A percentile compares a stretch with the other conserved stretches of the same genome.
These are phyloP conservation scores for Fusarium sp. DNA, from an alignment of 2,329 filamentous ascomycete genomes.

Conservation along the genomic window DNA sequence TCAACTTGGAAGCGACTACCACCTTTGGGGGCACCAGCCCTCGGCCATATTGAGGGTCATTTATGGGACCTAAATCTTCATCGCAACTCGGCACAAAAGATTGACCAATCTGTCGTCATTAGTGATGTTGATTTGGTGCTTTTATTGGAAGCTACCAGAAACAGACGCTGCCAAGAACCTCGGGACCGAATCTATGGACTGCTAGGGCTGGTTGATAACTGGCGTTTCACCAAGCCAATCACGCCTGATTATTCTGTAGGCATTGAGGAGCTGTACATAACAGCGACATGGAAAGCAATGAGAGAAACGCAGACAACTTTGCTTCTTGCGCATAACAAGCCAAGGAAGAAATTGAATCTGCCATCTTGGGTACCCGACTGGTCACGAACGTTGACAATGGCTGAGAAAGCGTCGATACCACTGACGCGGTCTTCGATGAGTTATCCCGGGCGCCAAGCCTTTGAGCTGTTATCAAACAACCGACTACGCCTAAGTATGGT, in stretches of 20 bases:
- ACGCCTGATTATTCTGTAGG: neutral
- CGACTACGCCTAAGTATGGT: neutral
- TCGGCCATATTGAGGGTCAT: neutral
- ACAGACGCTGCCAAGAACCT: neutral
- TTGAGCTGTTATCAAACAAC: neutral
- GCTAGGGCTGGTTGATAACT: neutral
- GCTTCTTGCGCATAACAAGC: neutral
- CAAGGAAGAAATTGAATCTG: neutral
- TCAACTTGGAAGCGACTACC: neutral
- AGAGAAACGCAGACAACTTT: neutral
- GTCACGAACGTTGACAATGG: neutral
- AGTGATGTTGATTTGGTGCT: neutral
- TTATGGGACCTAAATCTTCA: neutral
- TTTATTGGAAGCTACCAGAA: neutral
- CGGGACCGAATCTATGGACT: slow-evolving; percentile 1
- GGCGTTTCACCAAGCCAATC: neutral
- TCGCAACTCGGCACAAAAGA: slow-evolving; percentile 3
- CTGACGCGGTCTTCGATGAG: neutral
- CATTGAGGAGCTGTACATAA: neutral
- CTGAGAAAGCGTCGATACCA: neutral
- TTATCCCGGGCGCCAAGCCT: neutral
- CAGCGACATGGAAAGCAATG: neutral
- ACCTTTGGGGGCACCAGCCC: neutral
- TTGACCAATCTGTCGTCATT: neutral
- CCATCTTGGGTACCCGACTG: slow-evolving; percentile 1